Evolutionary conservation across 2,329 filamentous ascomycete species (phyloP).

Genomic region (Colletotrichum zoysiae): DNA sequence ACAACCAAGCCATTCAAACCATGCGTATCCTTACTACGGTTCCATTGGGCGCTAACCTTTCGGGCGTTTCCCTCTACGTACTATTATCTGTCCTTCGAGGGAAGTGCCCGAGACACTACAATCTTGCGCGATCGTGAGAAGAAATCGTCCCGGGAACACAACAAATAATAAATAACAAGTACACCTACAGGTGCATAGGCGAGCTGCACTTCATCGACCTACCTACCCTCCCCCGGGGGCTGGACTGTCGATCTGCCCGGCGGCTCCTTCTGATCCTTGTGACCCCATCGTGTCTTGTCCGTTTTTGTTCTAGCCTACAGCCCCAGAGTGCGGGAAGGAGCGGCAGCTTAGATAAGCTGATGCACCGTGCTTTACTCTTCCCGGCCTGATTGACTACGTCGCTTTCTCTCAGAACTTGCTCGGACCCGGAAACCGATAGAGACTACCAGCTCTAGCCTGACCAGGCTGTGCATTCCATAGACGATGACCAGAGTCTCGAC

Average conservation of each 20-base stretch:
- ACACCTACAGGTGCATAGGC: background rate
- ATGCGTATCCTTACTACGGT: background rate
- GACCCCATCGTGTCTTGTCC: background rate
- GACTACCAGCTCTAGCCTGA: background rate
- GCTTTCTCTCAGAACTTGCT: background rate
- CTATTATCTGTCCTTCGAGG: background rate
- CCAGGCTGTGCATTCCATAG: constrained; percentile 25
- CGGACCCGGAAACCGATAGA: background rate
- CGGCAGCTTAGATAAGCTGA: constrained; percentile 10
- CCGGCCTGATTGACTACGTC: constrained; percentile 1
- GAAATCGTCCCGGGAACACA: background rate
- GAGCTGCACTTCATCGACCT: background rate
- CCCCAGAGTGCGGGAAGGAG: background rate
- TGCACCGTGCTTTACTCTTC: constrained; percentile 1
- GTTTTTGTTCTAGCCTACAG: background rate
- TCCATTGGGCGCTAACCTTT: background rate
- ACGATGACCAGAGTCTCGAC: background rate
- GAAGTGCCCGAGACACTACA: background rate
- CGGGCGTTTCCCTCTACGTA: background rate
- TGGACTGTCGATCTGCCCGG: background rate
- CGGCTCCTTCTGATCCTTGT: constrained; percentile 3
- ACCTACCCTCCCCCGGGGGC: background rate
- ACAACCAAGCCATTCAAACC: too few relatives aligned
- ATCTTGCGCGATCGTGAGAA: background rate
- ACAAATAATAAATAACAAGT: too few relatives aligned